A percentile compares a stretch with the other conserved stretches of the same genome.
Evolutionary conservation across 257 asterid genomes (phyloP).

Genomic region (Ocimum tenuiflorum): DNA sequence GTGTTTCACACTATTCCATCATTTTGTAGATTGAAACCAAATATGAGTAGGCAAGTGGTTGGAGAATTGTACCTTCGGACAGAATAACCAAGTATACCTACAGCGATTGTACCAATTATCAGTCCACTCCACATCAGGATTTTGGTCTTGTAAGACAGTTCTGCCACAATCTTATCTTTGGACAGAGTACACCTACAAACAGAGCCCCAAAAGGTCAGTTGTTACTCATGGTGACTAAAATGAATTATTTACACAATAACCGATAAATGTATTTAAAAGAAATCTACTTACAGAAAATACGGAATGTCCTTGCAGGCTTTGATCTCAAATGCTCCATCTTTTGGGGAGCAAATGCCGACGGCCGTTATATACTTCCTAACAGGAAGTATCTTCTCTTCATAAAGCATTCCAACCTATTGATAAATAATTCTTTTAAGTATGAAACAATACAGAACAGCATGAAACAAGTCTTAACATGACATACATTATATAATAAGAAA

Average conservation of each 20-base stretch:
- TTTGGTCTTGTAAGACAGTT: conserved; percentile 59
- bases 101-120: conserved; percentile 61
- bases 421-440: not conserved
- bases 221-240: too few species aligned
- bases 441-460: conserved; percentile 9
- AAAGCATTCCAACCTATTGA: conserved; percentile 72
- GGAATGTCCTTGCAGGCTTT: conserved; percentile 76
- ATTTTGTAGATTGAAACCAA: too few species aligned
- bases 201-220: conserved; percentile 19
- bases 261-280: not conserved
- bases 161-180: conserved; percentile 67
- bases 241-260: too few species aligned
- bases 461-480: not conserved
- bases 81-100: conserved; percentile 71
- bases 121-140: conserved; percentile 66
- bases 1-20: too few species aligned
- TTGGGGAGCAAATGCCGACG: conserved; percentile 61
- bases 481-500: conserved; percentile 18
- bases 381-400: conserved; percentile 84
- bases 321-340: conserved; percentile 60
- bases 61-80: conserved; percentile 53
- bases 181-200: conserved; percentile 57
- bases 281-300: conserved; percentile 61
- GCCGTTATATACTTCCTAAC: conserved; percentile 75
- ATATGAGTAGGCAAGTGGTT: too few species aligned